phyloP scores from a whole-genome alignment of 78 protist species.

The Tieghemostelium lacteum region DNA sequence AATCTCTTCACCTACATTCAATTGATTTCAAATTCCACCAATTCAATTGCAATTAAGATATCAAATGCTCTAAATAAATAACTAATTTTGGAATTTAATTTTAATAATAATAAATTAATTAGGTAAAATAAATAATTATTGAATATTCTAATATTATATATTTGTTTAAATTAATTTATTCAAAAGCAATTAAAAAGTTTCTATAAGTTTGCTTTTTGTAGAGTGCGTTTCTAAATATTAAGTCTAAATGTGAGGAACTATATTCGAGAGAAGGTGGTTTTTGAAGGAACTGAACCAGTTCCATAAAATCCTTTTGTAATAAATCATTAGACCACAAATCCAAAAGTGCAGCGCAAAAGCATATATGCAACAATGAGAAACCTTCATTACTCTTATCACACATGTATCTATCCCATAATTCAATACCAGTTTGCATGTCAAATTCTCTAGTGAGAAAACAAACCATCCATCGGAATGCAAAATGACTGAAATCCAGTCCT shows the following conservation, averaged over 20 bases:
- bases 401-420: slow-evolving; percentile 65
- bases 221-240: too few relatives aligned
- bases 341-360: slow-evolving; percentile 46
- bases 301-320: slow-evolving; percentile 61
- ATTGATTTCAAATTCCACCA: slow-evolving; percentile 48
- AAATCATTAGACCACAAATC: slow-evolving; percentile 23
- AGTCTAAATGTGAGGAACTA: too few relatives aligned
- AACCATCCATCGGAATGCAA: slow-evolving; percentile 77
- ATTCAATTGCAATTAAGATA: too few relatives aligned
- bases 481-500: slow-evolving; percentile 66
- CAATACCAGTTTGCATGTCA: slow-evolving; percentile 52
- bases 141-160: too few relatives aligned
- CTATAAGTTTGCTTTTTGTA: too few relatives aligned
- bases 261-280: slow-evolving; percentile 45
- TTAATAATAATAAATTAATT: too few relatives aligned
- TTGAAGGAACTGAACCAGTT: slow-evolving; percentile 54
- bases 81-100: too few relatives aligned
- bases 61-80: background rate
- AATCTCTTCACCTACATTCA: slow-evolving; percentile 64
- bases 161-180: too few relatives aligned
- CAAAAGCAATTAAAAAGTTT: too few relatives aligned
- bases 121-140: background rate
- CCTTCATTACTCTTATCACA: slow-evolving; percentile 68
- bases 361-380: slow-evolving; percentile 56
- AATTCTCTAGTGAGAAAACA: slow-evolving; percentile 56